These are phyloP conservation scores for Lipomyces spencermartinsiae DNA, from an alignment of 805 yeast genomes.

Conservation along the genomic window DNA sequence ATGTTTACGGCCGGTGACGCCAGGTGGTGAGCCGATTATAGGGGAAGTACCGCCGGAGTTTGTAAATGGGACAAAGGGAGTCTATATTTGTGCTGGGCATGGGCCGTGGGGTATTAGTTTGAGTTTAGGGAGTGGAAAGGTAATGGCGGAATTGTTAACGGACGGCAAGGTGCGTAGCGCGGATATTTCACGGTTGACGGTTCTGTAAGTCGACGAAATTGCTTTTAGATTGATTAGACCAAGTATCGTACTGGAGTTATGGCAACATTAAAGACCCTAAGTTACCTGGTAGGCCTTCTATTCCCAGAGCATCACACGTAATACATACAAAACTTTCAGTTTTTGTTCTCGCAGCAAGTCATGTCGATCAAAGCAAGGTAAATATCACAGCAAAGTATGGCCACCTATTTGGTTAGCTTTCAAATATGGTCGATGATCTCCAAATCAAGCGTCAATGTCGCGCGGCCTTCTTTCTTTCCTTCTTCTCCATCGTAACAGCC, in stretches of 20 bases:
- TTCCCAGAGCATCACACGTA: neutral
- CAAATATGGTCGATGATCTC: neutral
- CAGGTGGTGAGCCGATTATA: slow-evolving; percentile 38
- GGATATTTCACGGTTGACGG: slow-evolving; percentile 22
- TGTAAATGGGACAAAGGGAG: slow-evolving; percentile 27
- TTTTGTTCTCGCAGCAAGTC: neutral
- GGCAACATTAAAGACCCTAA: too few species aligned
- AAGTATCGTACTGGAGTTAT: too few species aligned
- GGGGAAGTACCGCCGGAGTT: slow-evolving; percentile 29
- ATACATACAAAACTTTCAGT: neutral
- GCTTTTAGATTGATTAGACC: too few species aligned
- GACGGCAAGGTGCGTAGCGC: slow-evolving; percentile 56
- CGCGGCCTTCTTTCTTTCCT: slow-evolving; percentile 3
- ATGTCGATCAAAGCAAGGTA: neutral
- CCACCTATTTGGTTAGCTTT: neutral
- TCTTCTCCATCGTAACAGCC: slow-evolving; percentile 34
- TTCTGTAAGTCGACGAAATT: neutral
- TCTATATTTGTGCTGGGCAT: slow-evolving; percentile 62
- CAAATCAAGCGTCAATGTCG: neutral
- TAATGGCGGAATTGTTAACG: slow-evolving; percentile 74
- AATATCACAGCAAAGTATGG: neutral
- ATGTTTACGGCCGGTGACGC: slow-evolving; percentile 37
- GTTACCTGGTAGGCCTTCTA: neutral
- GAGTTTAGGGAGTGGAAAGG: slow-evolving; percentile 84
- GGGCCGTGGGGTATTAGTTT: slow-evolving; percentile 93